Evolutionary conservation across 2,329 filamentous ascomycete species (phyloP).

Genomic region (Pestalotiopsis sp.): DNA sequence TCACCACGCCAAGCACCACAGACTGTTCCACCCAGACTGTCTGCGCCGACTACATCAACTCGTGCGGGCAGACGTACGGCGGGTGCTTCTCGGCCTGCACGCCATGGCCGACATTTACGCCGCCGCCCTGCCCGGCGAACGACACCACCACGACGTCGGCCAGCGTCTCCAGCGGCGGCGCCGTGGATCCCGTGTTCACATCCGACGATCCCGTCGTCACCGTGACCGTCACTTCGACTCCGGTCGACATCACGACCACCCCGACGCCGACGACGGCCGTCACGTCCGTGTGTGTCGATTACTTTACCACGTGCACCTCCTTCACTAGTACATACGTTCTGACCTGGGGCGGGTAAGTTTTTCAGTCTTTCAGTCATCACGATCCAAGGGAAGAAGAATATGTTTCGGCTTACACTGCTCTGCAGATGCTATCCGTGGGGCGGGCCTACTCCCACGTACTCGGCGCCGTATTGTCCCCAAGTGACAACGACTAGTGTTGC

Average conservation of each 20-base stretch:
- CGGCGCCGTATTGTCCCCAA: neutral
- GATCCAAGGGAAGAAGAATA: neutral
- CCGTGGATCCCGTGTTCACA: neutral
- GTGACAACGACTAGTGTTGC: neutral
- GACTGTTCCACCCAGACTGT: constrained; percentile 17
- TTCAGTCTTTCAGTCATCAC: neutral
- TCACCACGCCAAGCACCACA: neutral
- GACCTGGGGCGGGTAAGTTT: constrained; percentile 10
- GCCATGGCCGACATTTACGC: constrained; percentile 10
- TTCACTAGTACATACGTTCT: neutral
- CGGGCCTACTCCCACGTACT: neutral
- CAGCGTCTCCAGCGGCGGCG: too few relatives aligned
- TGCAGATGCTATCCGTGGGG: neutral
- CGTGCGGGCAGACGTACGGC: constrained; percentile 21
- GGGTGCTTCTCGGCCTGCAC: constrained; percentile 18
- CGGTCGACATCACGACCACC: neutral
- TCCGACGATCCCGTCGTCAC: neutral
- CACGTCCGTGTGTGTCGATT: neutral
- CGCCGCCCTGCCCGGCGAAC: constrained; percentile 9
- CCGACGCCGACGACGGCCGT: neutral
- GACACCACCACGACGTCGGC: too few relatives aligned
- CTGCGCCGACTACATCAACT: constrained; percentile 24
- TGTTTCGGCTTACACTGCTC: neutral
- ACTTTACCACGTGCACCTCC: constrained; percentile 1
- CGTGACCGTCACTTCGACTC: neutral